These are phyloP conservation scores for Aspergillus proliferans DNA, from an alignment of 2,329 filamentous ascomycete genomes.

Conservation along the genomic window DNA sequence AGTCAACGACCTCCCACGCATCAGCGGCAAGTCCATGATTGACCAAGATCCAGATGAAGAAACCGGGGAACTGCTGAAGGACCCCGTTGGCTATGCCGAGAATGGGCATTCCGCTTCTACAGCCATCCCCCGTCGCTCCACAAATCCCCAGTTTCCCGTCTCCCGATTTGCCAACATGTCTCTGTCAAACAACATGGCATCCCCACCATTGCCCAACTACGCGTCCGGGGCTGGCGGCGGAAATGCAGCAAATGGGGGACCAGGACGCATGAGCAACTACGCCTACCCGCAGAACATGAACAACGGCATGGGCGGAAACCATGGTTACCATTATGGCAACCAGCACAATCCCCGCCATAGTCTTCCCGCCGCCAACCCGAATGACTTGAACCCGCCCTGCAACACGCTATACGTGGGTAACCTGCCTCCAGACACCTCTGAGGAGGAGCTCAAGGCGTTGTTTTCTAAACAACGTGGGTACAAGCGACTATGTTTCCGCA, in stretches of 20 bases:
- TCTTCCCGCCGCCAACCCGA: slow-evolving; percentile 83
- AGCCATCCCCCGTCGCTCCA: slow-evolving; percentile 55
- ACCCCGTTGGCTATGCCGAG: slow-evolving; percentile 63
- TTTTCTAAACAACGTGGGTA: slow-evolving; percentile 93
- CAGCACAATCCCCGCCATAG: slow-evolving; percentile 58
- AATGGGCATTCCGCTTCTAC: slow-evolving; percentile 50
- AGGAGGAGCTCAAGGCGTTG: slow-evolving; percentile 89
- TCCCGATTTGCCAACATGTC: slow-evolving; percentile 64
- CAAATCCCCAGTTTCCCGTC: slow-evolving; percentile 65
- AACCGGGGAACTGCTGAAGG: slow-evolving; percentile 56
- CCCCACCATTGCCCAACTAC: slow-evolving; percentile 52
- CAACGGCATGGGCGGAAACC: slow-evolving; percentile 42
- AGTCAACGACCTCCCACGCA: slow-evolving; percentile 45
- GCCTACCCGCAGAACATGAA: slow-evolving; percentile 56
- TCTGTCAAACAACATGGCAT: slow-evolving; percentile 59
- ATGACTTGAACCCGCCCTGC: slow-evolving; percentile 94
- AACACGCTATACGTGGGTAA: slow-evolving; percentile 99
- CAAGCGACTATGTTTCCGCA: slow-evolving; percentile 89
- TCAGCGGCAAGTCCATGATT: slow-evolving; percentile 58
- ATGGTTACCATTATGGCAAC: slow-evolving; percentile 51
- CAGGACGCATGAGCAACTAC: slow-evolving; percentile 42
- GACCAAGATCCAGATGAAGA: slow-evolving; percentile 60
- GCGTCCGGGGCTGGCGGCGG: slow-evolving; percentile 9
- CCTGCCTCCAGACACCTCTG: slow-evolving; percentile 81
- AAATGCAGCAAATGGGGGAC: slow-evolving; percentile 36